Evolutionary conservation across 352 stramenopile genomes (phyloP), one percentile per base, ranked within the genome.

Genomic region (Globisporangium viniferum): DNA sequence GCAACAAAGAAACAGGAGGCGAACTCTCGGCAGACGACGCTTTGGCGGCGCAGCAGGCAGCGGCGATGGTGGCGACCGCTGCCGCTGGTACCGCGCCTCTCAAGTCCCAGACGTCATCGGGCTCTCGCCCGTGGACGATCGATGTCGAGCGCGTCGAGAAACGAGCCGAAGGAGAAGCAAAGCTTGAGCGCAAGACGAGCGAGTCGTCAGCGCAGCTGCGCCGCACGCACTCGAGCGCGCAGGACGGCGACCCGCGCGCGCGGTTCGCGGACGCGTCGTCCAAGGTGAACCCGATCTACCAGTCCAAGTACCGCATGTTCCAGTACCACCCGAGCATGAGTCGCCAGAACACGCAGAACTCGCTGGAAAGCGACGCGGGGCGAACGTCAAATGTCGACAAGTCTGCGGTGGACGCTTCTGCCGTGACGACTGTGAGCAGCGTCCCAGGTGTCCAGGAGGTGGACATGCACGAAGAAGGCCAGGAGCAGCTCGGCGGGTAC

Each of bases 291-390:
- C 81, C 82, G 7, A 82, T 84, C 44, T 84, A 84, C 58, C 80
- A 77, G 55, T 88, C 79, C 69, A 91, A 91, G 69, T 89, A 89
- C 66, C 79, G 82, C 35, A 84, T 89, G 78, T 89, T 91, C 66
- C 80, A 91, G 69, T 76, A 81, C 53, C 79, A 89, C 24, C 71
- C 77, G 49, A 68, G 75, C 53, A 54, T 80, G 12, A 55, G 75
- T 8, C 66, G 69, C 12, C 44, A 75, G 56, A 55, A 41, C 20
- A 58, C 64, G 41, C 68, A 67, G 20, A 31, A 35, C 24, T 66
- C 58, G 20, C 49, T 71, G 0, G 66, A 71, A 46, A 36, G 14
- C 3, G 54, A 56, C n/a, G 22, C 15, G 0, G n/a, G 10, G 56
- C 33, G 56, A 24, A 6, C 44, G 0, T 62, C 56, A 14, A 62